These are phyloP conservation scores for Colletotrichum zoysiae DNA, from an alignment of 2,329 filamentous ascomycete species.

Conservation along the genomic window DNA sequence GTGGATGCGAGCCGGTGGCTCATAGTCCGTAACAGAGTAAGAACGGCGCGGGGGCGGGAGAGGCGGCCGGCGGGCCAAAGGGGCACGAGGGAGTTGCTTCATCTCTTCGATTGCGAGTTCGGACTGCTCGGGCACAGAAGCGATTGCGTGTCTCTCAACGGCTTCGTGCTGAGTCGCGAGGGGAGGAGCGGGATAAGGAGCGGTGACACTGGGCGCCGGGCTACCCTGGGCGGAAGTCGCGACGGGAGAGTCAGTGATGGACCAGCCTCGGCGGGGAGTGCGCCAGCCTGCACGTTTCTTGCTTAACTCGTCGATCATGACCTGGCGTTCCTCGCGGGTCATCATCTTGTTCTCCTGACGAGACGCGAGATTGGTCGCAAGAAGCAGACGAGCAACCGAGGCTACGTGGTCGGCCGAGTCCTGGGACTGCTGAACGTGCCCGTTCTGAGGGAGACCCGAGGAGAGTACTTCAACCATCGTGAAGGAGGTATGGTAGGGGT, in stretches of 20 bases:
- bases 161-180: constrained; percentile 10
- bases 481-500: constrained; percentile 4
- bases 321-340: constrained; percentile 57
- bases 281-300: constrained; percentile 53
- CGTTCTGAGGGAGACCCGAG: constrained; percentile 42
- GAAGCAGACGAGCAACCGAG: constrained; percentile 40
- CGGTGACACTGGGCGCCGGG: constrained; percentile 15
- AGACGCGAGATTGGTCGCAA: constrained; percentile 42
- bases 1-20: constrained; percentile 63
- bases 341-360: constrained; percentile 46
- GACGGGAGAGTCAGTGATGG: constrained; percentile 58
- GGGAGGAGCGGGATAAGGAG: constrained; percentile 18
- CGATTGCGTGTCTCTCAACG: constrained; percentile 32
- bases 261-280: constrained; percentile 60
- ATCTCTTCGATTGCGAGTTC: constrained; percentile 42
- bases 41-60: constrained; percentile 65
- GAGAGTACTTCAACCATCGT: constrained; percentile 52
- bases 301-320: constrained; percentile 54
- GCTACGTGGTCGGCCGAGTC: constrained; percentile 41
- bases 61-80: constrained; percentile 47
- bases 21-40: constrained; percentile 72
- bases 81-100: constrained; percentile 41
- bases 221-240: constrained; percentile 40
- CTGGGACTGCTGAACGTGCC: constrained; percentile 35
- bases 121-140: constrained; percentile 41